Conservation (phyloP, 2,329 filamentous ascomycete species). For the Aspergillus sp. region DNA sequence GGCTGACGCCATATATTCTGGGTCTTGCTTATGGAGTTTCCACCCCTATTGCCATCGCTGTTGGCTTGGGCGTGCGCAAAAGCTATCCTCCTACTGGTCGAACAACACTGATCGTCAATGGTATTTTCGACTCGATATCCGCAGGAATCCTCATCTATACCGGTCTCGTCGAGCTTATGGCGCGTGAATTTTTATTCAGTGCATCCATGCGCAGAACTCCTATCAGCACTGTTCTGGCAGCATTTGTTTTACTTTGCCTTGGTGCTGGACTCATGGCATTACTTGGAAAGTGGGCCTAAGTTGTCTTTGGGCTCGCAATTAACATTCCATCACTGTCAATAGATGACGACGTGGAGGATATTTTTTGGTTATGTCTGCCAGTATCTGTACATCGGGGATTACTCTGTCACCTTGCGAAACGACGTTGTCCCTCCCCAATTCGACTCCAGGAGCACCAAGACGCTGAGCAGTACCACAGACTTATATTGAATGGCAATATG, state of each 20-base stretch:
- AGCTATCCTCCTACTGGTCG: slow-evolving; percentile 57
- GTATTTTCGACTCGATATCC: slow-evolving; percentile 82
- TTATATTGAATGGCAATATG: not conserved
- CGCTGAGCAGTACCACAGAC: not conserved
- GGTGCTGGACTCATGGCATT: slow-evolving; percentile 76
- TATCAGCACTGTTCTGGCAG: slow-evolving; percentile 53
- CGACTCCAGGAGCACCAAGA: not conserved
- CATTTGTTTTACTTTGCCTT: slow-evolving; percentile 67
- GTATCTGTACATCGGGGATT: not conserved
- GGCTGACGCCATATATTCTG: slow-evolving; percentile 73
- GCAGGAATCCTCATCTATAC: slow-evolving; percentile 92
- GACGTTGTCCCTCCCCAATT: not conserved
- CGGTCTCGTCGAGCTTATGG: slow-evolving; percentile 85
- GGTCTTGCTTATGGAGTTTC: slow-evolving; percentile 68
- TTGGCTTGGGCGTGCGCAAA: slow-evolving; percentile 70
- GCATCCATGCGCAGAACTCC: slow-evolving; percentile 73
- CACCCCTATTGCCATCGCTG: slow-evolving; percentile 79
- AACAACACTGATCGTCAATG: slow-evolving; percentile 71
- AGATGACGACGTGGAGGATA: not conserved
- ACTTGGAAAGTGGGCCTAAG: slow-evolving; percentile 80
- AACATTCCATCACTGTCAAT: not conserved
- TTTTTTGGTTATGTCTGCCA: not conserved
- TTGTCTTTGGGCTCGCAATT: too few species aligned
- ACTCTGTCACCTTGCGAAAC: not conserved
- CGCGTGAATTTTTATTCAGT: slow-evolving; percentile 96